Conservation (phyloP, 805 yeast species). For the Ogataea pini region DNA sequence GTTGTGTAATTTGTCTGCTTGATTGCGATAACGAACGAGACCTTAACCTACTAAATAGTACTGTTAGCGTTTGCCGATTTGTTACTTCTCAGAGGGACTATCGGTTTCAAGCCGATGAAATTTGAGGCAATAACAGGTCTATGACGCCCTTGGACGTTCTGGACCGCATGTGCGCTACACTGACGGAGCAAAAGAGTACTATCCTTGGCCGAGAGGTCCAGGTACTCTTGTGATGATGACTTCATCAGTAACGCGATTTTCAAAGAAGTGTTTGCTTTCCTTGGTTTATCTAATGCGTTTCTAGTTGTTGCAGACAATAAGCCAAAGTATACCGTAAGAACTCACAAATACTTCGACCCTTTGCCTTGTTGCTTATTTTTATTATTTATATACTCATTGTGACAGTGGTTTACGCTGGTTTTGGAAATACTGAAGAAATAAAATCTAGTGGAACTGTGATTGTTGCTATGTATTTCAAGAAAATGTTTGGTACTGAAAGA, state of each 20-base stretch:
- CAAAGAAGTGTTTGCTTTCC: conserved; percentile 45
- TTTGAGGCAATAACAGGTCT: conserved; percentile 17
- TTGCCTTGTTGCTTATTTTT: conserved; percentile 60
- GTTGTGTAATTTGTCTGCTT: conserved; percentile 14
- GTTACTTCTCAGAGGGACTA: conserved; percentile 14
- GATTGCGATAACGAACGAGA: conserved; percentile 15
- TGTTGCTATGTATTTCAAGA: conserved; percentile 73
- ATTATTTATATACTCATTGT: conserved; percentile 74
- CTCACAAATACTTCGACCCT: conserved; percentile 75
- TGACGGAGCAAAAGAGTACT: conserved; percentile 14
- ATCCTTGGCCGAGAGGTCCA: conserved; percentile 11
- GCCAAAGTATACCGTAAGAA: conserved; percentile 41
- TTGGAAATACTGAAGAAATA: conserved; percentile 60
- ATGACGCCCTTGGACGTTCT: conserved; percentile 14
- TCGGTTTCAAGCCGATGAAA: conserved; percentile 15
- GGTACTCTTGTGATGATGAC: conserved; percentile 35
- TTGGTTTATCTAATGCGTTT: conserved; percentile 43
- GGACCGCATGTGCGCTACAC: conserved; percentile 16
- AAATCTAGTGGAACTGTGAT: conserved; percentile 64
- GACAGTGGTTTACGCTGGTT: conserved; percentile 80
- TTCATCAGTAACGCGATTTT: conserved; percentile 44
- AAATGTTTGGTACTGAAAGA: conserved; percentile 60
- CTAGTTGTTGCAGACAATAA: conserved; percentile 46
- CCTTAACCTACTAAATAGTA: conserved; percentile 15
- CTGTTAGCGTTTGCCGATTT: conserved; percentile 12